Base-by-base conservation (phyloP, 1,284 basidiomycete genomes). In the Flammula alnicola region DNA sequence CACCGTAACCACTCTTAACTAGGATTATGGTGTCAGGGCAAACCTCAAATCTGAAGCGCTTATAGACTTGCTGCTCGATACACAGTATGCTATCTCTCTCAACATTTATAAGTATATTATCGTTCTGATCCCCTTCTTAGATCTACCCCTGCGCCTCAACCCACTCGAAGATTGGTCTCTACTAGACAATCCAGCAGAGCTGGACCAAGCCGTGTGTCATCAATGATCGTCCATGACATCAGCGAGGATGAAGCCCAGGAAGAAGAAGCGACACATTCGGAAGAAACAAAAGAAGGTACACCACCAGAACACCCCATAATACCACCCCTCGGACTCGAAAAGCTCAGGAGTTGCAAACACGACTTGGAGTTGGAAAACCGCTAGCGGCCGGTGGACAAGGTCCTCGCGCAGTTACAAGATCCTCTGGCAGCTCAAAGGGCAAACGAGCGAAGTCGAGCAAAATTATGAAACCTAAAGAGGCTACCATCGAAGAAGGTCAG, bases 11-110 rank as follows among this genome's bases (percentile, higher is more conserved):
- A 42, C 40, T 52, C 44, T 35, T 39, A n/a, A 27, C 5, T 38
- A 90, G 87, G 85, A 88, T 56, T 82, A 84, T 64, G 87, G 87
- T 49, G 80, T 91, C 52, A 85, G 79, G 66, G 87, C 88, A 41
- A 90, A 90, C 66, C 78, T 90, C 63, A 91, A 88, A 71, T 80
- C 86, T 19, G 86, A 88, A 58, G 81, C 81, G 37, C 71, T 91
- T 54, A 88, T 91, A 60, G 83, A 89, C 60, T 72, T 87, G n/a
- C 71, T 90, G 11, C 68, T 88, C 10, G 79, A 84, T 57, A 74
- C 80, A 49, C 73, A 77, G 75, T 82, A 58, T 55, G 74, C 62
- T 25, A 32, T 16, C 26, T 22, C 37, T 23, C 32, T 17, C 36
- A 23, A 14, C 42, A 23, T 25, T 37, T 31, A 19, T 16, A 16